phyloP scores from a whole-genome alignment of 306 rosid species.

The Casuarina equisetifolia region DNA sequence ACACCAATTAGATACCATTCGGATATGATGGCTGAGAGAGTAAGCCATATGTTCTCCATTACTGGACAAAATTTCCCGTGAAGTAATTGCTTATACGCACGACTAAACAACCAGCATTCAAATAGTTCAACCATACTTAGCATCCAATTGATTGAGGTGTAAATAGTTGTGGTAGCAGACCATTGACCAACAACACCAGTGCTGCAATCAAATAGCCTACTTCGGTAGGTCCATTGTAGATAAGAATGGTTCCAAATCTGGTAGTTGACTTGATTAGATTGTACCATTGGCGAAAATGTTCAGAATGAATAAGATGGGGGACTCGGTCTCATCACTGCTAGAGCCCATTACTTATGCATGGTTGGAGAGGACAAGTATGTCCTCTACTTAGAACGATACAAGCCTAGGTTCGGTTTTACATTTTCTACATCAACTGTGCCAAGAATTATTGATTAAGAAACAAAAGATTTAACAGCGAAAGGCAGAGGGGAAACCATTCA shows the following conservation, averaged over 20 bases:
- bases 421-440: constrained; percentile 14
- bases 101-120: not conserved
- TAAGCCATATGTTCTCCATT: not conserved
- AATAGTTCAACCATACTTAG: constrained; percentile 13
- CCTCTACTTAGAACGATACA: not conserved
- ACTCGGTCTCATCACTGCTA: not conserved
- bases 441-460: not conserved
- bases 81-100: constrained; percentile 11
- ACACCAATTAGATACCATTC: not conserved
- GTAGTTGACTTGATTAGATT: constrained; percentile 15
- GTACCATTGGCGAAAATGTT: not conserved
- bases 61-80: not conserved
- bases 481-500: not conserved
- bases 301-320: constrained; percentile 1
- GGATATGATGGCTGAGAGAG: constrained; percentile 1
- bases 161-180: constrained; percentile 11
- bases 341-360: not conserved
- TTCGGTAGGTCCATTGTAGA: constrained; percentile 2
- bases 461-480: not conserved
- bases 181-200: constrained; percentile 25
- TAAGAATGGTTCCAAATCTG: not conserved
- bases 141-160: not conserved
- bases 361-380: not conserved
- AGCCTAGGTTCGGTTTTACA: constrained; percentile 9
- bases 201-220: constrained; percentile 15